Evolutionary conservation across 306 rosid species (phyloP), one percentile per base, ranked within the genome.

Genomic region (Lathyrus sativus): DNA sequence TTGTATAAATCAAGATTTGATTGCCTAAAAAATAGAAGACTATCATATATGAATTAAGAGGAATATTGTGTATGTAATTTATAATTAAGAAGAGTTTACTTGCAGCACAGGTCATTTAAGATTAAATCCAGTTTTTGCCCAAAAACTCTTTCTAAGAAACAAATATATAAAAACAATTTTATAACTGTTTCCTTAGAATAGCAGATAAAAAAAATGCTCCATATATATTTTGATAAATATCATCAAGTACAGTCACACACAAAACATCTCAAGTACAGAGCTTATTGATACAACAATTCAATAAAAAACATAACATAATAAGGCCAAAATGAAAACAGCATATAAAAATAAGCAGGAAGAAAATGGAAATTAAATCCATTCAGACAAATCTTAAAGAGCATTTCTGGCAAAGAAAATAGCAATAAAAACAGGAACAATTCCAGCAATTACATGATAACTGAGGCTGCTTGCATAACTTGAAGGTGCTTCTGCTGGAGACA

Each of bases 401-500:
- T 64, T 46, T 67, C 63, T 68, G 1, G 24, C 73, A 42, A 61
- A 44, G 67, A 81, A n/a, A 69, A 81, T 38, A 31, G 80, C 54
- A 51, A 76, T 51, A 9, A 78, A 15, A 31, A 80, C 51, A 31
- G 79, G 62, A 17, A 79, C 45, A 66, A 84, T 3, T 35, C 72
- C 85, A 44, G 54, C 51, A 4, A 74, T 48, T 19, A 81, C 10
- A 3, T 84, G 64, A 60, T n/a, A 37, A 57, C 70, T 56, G 48
- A 78, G 39, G 81, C 22, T 74, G 45, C 41, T 66, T 18, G 62
- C 71, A 53, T 65, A 56, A 26, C 22, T 46, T n/a, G 75, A 43
- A 14, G 81, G 67, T 39, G 58, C 5, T 37, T 73, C 62, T 24
- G 54, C 62, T 10, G 89, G 86, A 44, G 81, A 12, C 48, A 56